Percentiles rank a stretch among this genome's conserved stretches.
phyloP scores from a whole-genome alignment of 768 basidiomycete species.

The Pleurotus pulmonarius region DNA sequence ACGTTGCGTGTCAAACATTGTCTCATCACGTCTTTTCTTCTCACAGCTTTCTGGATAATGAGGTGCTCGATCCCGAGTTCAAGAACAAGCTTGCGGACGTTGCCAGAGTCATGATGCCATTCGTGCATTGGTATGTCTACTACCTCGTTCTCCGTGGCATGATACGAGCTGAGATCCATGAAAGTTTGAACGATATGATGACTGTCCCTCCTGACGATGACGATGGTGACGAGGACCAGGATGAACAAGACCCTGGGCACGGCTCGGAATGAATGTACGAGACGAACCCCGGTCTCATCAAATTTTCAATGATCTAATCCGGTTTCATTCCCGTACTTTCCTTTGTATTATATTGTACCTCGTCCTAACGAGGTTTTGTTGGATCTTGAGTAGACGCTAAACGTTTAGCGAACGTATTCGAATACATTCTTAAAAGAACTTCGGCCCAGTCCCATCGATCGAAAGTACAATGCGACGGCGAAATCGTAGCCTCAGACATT shows the following conservation, averaged over 20 bases:
- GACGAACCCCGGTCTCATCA: too few relatives aligned
- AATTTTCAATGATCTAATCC: too few relatives aligned
- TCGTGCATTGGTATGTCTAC: conserved; percentile 69
- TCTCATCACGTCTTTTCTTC: background rate
- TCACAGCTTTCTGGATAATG: conserved; percentile 66
- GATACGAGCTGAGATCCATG: background rate
- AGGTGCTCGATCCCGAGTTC: conserved; percentile 68
- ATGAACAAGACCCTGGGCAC: background rate
- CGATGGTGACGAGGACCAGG: conserved; percentile 14
- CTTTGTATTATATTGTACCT: too few relatives aligned
- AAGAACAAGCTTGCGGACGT: conserved; percentile 55
- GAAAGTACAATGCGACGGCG: too few relatives aligned
- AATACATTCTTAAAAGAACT: too few relatives aligned
- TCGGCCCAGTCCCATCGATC: too few relatives aligned
- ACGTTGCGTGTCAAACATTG: background rate
- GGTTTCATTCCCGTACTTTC: too few relatives aligned
- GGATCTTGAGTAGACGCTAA: too few relatives aligned
- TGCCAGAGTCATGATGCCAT: conserved; percentile 57
- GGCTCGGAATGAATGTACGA: background rate
- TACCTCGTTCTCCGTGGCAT: background rate
- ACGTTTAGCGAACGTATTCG: too few relatives aligned
- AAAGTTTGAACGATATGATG: conserved; percentile 74
- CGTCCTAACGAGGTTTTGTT: too few relatives aligned
- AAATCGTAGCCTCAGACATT: too few relatives aligned
- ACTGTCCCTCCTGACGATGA: conserved; percentile 40